Base-by-base conservation (phyloP, 441 rosid species). In the Populus hybrid region DNA sequence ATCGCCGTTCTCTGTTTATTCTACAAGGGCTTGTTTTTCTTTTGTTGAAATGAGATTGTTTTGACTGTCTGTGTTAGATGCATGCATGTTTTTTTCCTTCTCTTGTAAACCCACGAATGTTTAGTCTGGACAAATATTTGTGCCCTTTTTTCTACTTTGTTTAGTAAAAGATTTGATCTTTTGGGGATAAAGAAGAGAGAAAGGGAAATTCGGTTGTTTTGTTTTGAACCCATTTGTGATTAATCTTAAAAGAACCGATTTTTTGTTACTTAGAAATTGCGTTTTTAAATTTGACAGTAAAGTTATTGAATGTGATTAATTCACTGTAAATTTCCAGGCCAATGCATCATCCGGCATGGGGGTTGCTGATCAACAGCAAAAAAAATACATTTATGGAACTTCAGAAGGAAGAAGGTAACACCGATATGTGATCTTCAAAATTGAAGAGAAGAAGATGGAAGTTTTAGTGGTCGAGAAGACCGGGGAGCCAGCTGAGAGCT, bases 281-380 rank as follows among this genome's bases (percentile, higher is more conserved):
- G 42, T 5, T 21, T 53, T 14, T n/a, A n/a, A 14, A 50, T 5
- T 1, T 50, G n/a, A 19, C 7, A 11, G 5, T 1, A n/a, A 30
- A 57, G 9, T 30, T 16, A 7, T 66, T 30, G 9, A n/a, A 30
- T 73, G 50, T 40, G 7, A 57, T 61, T 34, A 19, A 21, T 35
- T 71, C 69, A 24, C 53, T 68, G 42, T 21, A 57, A 59, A 50
- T 30, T 38, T 61, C 59, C 77, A 92, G 98, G 82, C 83, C 40
- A 94, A 86, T 89, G 94, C 95, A 46, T 76, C 90, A 9, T 90
- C 97, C 4, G 97, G 94, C 46, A 88, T 94, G 93, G 96, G 97
- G 1, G 89, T 92, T 53, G 87, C 91, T 67, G 94, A 90, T 18
- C 82, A n/a, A 86, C 76, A 88, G 93, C 88, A n/a, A n/a, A n/a